These are phyloP conservation scores for Melanogaster broomeanus DNA, from an alignment of 768 basidiomycete species.

Conservation along the genomic window DNA sequence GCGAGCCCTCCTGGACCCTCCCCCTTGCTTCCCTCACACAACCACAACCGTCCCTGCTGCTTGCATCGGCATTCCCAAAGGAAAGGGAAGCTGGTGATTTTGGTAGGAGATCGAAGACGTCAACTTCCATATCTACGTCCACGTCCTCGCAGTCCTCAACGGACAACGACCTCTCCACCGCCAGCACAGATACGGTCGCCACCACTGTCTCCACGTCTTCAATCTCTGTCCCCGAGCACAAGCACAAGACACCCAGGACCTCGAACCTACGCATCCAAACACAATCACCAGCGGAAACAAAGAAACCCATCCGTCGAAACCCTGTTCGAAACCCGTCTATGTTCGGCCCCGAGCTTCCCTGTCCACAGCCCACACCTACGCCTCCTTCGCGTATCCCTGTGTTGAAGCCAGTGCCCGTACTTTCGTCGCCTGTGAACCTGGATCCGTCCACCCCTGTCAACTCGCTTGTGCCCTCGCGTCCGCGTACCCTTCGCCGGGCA, in stretches of 20 bases:
- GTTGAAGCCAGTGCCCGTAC: slow-evolving; percentile 25
- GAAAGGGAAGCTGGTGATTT: slow-evolving; percentile 13
- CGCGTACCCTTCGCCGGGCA: slow-evolving; percentile 32
- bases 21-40: slow-evolving; percentile 24
- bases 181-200: slow-evolving; percentile 32
- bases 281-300: slow-evolving; percentile 21
- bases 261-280: slow-evolving; percentile 15
- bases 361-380: slow-evolving; percentile 37
- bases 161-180: slow-evolving; percentile 35
- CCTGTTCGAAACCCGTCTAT: slow-evolving; percentile 63
- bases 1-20: slow-evolving; percentile 35
- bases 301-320: slow-evolving; percentile 41
- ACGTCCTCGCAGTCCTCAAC: slow-evolving; percentile 31
- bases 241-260: slow-evolving; percentile 24
- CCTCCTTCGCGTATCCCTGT: slow-evolving; percentile 32
- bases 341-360: slow-evolving; percentile 65
- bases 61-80: slow-evolving; percentile 19
- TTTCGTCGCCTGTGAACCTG: slow-evolving; percentile 16
- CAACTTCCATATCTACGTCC: slow-evolving; percentile 9
- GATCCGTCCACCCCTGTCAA: slow-evolving; percentile 11
- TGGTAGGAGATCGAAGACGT: slow-evolving; percentile 18
- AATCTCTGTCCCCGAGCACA: slow-evolving; percentile 17
- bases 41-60: slow-evolving; percentile 21
- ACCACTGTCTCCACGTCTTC: slow-evolving; percentile 25
- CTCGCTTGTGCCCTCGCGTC: slow-evolving; percentile 21